Evolutionary conservation across 139 green algal genomes (phyloP).

Genomic region (Coelastrella sp.): DNA sequence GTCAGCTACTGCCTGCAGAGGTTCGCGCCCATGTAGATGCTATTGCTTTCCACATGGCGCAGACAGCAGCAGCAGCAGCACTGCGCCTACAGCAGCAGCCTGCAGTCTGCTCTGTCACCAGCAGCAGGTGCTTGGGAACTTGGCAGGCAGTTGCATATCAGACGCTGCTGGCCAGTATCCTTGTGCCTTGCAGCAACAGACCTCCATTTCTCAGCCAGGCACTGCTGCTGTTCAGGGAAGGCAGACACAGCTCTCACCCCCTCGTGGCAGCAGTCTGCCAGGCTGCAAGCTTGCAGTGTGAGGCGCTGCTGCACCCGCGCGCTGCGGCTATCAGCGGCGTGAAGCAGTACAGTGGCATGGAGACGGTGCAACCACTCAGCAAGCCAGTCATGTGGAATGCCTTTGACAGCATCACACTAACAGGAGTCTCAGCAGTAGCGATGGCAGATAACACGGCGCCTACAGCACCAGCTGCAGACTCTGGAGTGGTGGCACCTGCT

Average conservation of each 20-base stretch:
- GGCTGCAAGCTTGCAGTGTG: conserved; percentile 36
- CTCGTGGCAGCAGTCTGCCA: conserved; percentile 41
- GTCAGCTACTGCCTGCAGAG: conserved; percentile 45
- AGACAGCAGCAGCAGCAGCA: conserved; percentile 42
- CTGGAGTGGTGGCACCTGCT: neutral
- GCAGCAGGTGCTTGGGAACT: neutral
- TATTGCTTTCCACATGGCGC: conserved; percentile 58
- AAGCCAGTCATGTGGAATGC: conserved; percentile 56
- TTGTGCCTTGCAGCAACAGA: conserved; percentile 55
- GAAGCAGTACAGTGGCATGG: conserved; percentile 12
- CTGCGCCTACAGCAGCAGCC: conserved; percentile 32
- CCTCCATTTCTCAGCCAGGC: conserved; percentile 62
- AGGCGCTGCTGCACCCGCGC: conserved; percentile 65
- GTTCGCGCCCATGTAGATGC: conserved; percentile 60
- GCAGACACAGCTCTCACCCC: neutral
- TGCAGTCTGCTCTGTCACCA: conserved; percentile 14
- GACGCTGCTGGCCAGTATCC: conserved; percentile 66
- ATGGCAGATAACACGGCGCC: too few species aligned
- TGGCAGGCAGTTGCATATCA: conserved; percentile 57
- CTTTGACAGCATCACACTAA: conserved; percentile 18
- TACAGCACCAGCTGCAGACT: neutral
- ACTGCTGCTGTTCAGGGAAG: conserved; percentile 54
- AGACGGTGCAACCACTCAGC: conserved; percentile 27
- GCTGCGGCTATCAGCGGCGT: neutral
- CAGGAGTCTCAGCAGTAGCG: neutral